Evolutionary conservation across 768 basidiomycete species (phyloP), one percentile per base, ranked within the genome.

Genomic region (Serpula lacrymans): DNA sequence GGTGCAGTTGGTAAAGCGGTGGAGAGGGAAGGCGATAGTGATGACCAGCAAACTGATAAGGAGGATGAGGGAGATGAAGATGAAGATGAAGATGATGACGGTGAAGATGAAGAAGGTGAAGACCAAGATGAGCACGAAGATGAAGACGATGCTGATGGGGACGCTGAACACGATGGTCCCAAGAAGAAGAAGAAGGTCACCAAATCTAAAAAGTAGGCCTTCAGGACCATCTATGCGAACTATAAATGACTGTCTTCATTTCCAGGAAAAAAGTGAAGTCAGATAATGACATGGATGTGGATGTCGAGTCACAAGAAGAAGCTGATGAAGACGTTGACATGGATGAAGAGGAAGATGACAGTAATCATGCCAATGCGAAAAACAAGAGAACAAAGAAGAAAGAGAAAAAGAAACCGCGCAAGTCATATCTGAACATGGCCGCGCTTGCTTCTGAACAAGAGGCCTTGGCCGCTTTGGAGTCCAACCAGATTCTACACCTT

Each of bases 351-450:
- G 64, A 63, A 4, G 62, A 63, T 25, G 62, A 62, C 16, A 49
- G 39, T 28, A 16, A 26, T 17, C 30, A 41, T 26, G 11, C 47
- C 22, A 45, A 46, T 26, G 57, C 50, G 43, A 60, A 57, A 23
- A 57, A 52, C 49, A 71, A 70, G 58, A 70, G 68, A 48, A 65
- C 55, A 46, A 71, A 68, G 37, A 68, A 68, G 40, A 62, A 60
- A 34, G 64, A 69, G 22, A 74, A 72, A 42, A 71, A 75, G 43
- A 72, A 72, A 46, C 74, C 73, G 5, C 78, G 86, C 41, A 78
- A 79, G 57, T 87, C 88, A 1, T 77, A 81, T 42, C 68, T 90
- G 23, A 76, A 92, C 49, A 70, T 92, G 24, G 81, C 72, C 1
- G 72, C 82, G 2, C 70, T 90, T 33, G 74, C 78, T 7, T 72